Evolutionary conservation across 352 stramenopile genomes (phyloP).

Genomic region (Phytophthora meadii): DNA sequence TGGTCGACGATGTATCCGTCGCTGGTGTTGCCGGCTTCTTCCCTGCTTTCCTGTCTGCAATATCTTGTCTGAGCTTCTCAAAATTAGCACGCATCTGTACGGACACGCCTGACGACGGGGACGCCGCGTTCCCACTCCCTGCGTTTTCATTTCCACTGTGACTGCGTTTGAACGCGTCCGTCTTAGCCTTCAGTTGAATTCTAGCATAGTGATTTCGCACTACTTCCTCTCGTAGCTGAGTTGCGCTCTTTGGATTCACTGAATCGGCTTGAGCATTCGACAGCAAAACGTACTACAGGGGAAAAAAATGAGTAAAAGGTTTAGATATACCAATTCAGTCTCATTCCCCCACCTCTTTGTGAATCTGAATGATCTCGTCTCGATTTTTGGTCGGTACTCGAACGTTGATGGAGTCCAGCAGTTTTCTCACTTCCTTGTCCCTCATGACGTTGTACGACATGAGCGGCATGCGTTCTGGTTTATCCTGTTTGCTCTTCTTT

Average conservation of each 20-base stretch:
- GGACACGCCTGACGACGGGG: slow-evolving; percentile 45
- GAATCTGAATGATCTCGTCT: slow-evolving; percentile 89
- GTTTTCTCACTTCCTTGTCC: slow-evolving; percentile 81
- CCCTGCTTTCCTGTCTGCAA: slow-evolving; percentile 61
- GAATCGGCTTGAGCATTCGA: slow-evolving; percentile 85
- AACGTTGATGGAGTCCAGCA: slow-evolving; percentile 76
- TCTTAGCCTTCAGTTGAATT: slow-evolving; percentile 67
- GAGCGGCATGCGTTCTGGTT: slow-evolving; percentile 69
- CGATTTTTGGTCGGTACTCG: slow-evolving; percentile 65
- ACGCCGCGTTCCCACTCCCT: slow-evolving; percentile 33
- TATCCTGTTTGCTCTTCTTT: slow-evolving; percentile 38
- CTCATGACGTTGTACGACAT: slow-evolving; percentile 89
- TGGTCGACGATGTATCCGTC: slow-evolving; percentile 20
- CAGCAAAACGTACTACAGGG: slow-evolving; percentile 73
- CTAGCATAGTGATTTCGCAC: slow-evolving; percentile 69
- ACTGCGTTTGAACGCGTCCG: slow-evolving; percentile 41
- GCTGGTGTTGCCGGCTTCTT: slow-evolving; percentile 33
- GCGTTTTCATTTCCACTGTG: slow-evolving; percentile 28
- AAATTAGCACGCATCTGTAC: slow-evolving; percentile 80
- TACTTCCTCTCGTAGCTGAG: slow-evolving; percentile 74
- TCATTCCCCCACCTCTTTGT: slow-evolving; percentile 78
- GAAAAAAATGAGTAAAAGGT: slow-evolving; percentile 6
- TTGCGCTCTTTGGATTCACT: slow-evolving; percentile 70
- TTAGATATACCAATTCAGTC: background rate
- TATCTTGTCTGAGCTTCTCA: slow-evolving; percentile 73